phyloP scores from a whole-genome alignment of 192 early-diverging fungal genomes.

The Coemansia sp. region DNA sequence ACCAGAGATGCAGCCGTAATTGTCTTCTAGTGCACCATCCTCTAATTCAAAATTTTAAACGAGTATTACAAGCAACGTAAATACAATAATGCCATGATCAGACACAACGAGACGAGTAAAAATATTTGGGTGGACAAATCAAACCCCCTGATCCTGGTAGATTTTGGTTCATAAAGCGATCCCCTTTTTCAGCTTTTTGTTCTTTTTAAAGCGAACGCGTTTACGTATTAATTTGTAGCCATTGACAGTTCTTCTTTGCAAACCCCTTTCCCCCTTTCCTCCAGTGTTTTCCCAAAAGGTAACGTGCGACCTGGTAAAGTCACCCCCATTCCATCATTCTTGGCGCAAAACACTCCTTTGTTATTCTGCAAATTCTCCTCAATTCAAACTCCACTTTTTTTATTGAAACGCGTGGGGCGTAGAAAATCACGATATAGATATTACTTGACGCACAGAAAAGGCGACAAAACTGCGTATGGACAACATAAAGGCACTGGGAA shows the following conservation, averaged over 20 bases:
- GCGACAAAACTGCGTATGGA: slow-evolving; percentile 22
- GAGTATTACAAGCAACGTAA: not conserved
- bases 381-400: not conserved
- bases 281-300: not conserved
- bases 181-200: not conserved
- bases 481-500: slow-evolving; percentile 21
- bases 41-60: not conserved
- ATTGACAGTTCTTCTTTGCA: too few relatives aligned
- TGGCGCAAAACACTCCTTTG: not conserved
- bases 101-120: too few relatives aligned
- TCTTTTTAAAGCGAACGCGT: not conserved
- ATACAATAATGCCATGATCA: too few relatives aligned
- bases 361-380: not conserved
- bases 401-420: too few relatives aligned
- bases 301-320: too few relatives aligned
- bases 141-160: not conserved
- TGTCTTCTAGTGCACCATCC: slow-evolving; percentile 47
- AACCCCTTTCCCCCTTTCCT: not conserved
- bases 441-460: not conserved
- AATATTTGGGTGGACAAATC: too few relatives aligned
- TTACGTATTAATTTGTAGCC: too few relatives aligned
- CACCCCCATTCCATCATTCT: not conserved
- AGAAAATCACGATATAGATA: not conserved
- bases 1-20: slow-evolving; percentile 49
- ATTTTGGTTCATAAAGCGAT: too few relatives aligned